These are phyloP conservation scores for Arthrinium puccinioides DNA, from an alignment of 2,329 filamentous ascomycete genomes.

Conservation along the genomic window DNA sequence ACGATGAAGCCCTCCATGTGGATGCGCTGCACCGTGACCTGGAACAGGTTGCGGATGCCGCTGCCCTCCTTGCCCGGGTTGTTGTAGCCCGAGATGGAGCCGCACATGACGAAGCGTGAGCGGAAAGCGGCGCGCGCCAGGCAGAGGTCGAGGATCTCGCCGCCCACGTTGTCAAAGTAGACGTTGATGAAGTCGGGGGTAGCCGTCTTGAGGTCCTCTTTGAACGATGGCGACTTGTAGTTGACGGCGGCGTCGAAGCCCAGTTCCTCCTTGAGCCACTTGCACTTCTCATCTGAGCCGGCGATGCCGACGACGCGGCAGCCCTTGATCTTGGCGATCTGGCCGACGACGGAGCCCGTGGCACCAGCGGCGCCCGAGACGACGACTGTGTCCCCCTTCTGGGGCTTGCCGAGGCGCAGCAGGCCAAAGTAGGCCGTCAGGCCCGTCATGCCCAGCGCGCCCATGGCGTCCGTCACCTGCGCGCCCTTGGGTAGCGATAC, in stretches of 20 bases:
- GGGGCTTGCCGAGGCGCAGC: conserved; percentile 64
- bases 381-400: conserved; percentile 75
- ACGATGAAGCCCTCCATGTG: conserved; percentile 8
- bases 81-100: conserved; percentile 49
- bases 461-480: conserved; percentile 51
- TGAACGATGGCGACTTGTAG: conserved; percentile 75
- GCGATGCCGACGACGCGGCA: conserved; percentile 74
- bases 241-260: conserved; percentile 64
- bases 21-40: conserved; percentile 8
- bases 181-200: conserved; percentile 73
- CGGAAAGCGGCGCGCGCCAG: conserved; percentile 7
- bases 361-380: conserved; percentile 73
- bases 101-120: conserved; percentile 4
- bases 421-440: conserved; percentile 49
- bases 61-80: conserved; percentile 3
- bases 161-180: conserved; percentile 48
- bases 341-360: conserved; percentile 76
- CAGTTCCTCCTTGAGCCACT: conserved; percentile 49
- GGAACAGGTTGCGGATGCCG: conserved; percentile 7
- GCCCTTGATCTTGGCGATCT: conserved; percentile 76
- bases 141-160: conserved; percentile 36
- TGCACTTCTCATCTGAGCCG: conserved; percentile 71
- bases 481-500: conserved; percentile 31
- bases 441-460: conserved; percentile 43
- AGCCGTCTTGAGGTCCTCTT: conserved; percentile 60